Evolutionary conservation across 495 filamentous ascomycete genomes (phyloP).

Genomic region (Ascobolus immersus): DNA sequence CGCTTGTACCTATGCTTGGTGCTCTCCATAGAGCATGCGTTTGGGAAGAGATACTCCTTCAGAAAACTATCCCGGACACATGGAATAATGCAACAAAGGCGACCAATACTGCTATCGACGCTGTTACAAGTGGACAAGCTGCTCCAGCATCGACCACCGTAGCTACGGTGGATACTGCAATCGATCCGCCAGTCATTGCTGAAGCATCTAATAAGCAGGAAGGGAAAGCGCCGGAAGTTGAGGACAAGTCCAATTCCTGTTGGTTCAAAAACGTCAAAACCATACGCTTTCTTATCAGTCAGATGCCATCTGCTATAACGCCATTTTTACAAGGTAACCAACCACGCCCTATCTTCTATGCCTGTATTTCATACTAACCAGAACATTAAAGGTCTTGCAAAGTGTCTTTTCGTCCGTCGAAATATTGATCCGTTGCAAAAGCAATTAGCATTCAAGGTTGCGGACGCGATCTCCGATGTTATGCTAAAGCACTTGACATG

Average conservation of each 20-base stretch:
- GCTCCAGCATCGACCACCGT: slow-evolving; percentile 14
- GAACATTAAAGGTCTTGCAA: slow-evolving; percentile 32
- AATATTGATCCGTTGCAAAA: slow-evolving; percentile 40
- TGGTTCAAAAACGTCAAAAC: slow-evolving; percentile 55
- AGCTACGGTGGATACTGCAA: slow-evolving; percentile 1
- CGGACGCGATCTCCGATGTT: slow-evolving; percentile 49
- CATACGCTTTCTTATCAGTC: slow-evolving; percentile 49
- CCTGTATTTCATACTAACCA: background rate
- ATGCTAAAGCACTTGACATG: slow-evolving; percentile 20
- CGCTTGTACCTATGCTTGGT: slow-evolving; percentile 29
- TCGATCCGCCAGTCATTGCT: no score
- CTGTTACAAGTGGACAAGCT: slow-evolving; percentile 19
- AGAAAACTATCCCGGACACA: slow-evolving; percentile 35
- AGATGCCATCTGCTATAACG: slow-evolving; percentile 27
- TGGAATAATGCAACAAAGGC: slow-evolving; percentile 39
- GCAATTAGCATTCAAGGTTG: slow-evolving; percentile 35
- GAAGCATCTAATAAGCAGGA: no score
- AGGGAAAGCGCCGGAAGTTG: slow-evolving; percentile 18
- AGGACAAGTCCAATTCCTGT: slow-evolving; percentile 23
- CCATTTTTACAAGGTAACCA: slow-evolving; percentile 15
- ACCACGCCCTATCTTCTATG: background rate
- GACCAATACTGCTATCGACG: slow-evolving; percentile 22
- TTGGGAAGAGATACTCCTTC: slow-evolving; percentile 56
- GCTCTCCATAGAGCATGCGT: slow-evolving; percentile 50
- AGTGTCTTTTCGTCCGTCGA: slow-evolving; percentile 47